Base-by-base conservation (phyloP, 2,329 filamentous ascomycete species). In the Neurospora sp. region DNA sequence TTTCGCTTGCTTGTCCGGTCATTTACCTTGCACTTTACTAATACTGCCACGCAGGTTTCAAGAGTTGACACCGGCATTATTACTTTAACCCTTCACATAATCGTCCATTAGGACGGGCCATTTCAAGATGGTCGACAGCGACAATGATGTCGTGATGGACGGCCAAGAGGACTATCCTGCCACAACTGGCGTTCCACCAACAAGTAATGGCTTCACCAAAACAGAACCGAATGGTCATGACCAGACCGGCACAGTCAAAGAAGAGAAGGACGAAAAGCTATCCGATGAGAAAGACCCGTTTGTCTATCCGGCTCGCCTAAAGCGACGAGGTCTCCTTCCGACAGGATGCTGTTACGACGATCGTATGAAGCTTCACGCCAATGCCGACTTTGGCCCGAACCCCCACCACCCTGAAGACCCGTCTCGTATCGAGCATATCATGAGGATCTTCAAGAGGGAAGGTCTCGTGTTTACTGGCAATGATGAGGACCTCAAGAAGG, bases 381-480 rank as follows among this genome's bases (percentile, higher is more conserved):
- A 97, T 77, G 89, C 92, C 17, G 89, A 92, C 78, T 90, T 88
- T 77, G 88, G 86, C 19, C 85, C 86, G 1, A 87, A 89, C 66
- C 91, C 95, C 28, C 90, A 96, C 68, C 96, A 99, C 77, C 96
- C 96, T 0, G 96, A 99, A 79, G 96, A 99, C 76, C 96, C 96
- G 1, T 86, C 93, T 37, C 89, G 96, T 15, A 97, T 99, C 71
- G 92, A 94, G 75, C 91, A 92, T 76, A 99, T 99, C 74, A 97
- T 96, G 85, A 91, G 92, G 75, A 92, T 92, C 46, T 91, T 99
- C 75, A 93, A 91, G 77, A 86, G 90, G 74, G 91, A 90, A 46
- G 94, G 93, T 0, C 85, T 98, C 2, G 88, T 97, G 8, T 93
- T 84, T 72, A 83, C 81, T 3, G 88, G 88, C 0, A 82, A 85